Base-by-base conservation (phyloP, 2,329 filamentous ascomycete species). In the Reticulascus tulasneorum region DNA sequence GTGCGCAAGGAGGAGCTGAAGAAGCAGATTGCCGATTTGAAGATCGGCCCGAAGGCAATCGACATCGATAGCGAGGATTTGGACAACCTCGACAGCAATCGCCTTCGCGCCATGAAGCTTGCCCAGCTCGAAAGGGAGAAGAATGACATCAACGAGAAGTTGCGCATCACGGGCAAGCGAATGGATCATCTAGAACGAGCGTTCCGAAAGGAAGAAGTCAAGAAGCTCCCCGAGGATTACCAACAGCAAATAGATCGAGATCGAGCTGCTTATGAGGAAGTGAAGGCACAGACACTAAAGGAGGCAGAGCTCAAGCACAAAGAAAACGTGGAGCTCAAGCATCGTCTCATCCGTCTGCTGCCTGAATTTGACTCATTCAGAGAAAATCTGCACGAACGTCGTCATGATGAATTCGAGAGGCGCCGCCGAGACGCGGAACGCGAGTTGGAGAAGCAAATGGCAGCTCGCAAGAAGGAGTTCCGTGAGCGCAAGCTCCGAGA, bases 121-220 rank as follows among this genome's bases (percentile, higher is more conserved):
- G 85, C 87, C 43, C 91, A 95, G 64, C 79, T 98, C 9, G 93
- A 97, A 69, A 90, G 91, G 52, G 93, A 97, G 73, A 98, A 97
- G 83, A 94, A 91, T 56, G 89, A 93, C 56, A 82, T 96, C 49
- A 87, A 86, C 47, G 89, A 96, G 66, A 88, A 86, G 59, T 79
- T 97, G 35, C 84, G 89, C 53, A 80, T 94, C 52, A 94, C 90
- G 42, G 88, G 85, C 61, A 97, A 96, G 79, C 85, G 93, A 47
- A 86, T 96, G 53, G 93, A 98, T 58, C 91, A 98, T 66, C 71
- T 98, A 52, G 93, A 98, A 72, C 86, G 93, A 69, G 93, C 93
- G 23, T 94, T 94, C 77, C 84, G 93, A 54, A 87, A 91, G 62
- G 93, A 97, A 67, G 93, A 98, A 65, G 69, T 84, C 55, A 95